Percentiles rank a stretch among this genome's conserved stretches.
Evolutionary conservation across 2,329 filamentous ascomycete genomes (phyloP).

Genomic region (Talaromyces sp.): DNA sequence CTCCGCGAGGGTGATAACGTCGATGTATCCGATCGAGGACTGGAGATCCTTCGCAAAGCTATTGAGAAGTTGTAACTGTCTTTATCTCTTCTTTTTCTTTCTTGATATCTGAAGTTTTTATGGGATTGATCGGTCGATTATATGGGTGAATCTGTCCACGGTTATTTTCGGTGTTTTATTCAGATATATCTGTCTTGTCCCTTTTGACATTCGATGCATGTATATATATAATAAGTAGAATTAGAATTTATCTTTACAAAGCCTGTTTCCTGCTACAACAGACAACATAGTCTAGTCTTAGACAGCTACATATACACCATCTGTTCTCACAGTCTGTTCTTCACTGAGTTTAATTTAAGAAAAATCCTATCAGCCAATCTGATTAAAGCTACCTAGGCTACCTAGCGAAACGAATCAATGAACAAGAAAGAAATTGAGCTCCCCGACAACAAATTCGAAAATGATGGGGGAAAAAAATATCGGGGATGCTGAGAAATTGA

Average conservation of each 20-base stretch:
- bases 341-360: background rate
- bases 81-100: background rate
- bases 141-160: background rate
- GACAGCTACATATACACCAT: too few species aligned
- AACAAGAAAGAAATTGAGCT: background rate
- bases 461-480: background rate
- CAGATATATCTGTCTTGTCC: background rate
- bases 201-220: background rate
- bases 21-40: conserved; percentile 44
- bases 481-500: too few species aligned
- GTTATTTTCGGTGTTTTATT: background rate
- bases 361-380: background rate
- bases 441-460: background rate
- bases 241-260: background rate
- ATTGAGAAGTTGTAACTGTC: conserved; percentile 41
- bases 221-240: background rate
- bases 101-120: background rate
- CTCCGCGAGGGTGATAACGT: conserved; percentile 49
- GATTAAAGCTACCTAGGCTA: background rate
- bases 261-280: too few species aligned
- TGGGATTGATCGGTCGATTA: background rate
- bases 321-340: background rate
- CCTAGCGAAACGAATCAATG: background rate
- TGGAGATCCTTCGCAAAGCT: conserved; percentile 54
- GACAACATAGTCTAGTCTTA: too few species aligned